Conservation (phyloP, 352 stramenopile species). For the Pythium monospermum region DNA sequence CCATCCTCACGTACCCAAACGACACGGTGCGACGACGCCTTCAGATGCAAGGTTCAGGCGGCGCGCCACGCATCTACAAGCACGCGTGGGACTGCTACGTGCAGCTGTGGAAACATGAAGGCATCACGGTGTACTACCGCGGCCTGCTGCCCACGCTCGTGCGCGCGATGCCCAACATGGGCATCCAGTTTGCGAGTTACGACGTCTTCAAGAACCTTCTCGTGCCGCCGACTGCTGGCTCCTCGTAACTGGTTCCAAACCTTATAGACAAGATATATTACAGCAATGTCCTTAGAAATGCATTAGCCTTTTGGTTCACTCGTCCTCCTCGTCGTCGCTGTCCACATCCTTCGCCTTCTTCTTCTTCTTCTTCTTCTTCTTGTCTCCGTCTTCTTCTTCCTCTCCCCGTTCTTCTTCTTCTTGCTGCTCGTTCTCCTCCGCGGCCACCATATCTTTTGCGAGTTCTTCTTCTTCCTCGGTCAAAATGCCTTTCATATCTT, state of each 20-base stretch:
- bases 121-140: slow-evolving; percentile 65
- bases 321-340: no score
- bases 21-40: slow-evolving; percentile 81
- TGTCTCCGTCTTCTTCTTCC: not conserved
- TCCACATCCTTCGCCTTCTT: not conserved
- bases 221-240: slow-evolving; percentile 7
- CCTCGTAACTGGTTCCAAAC: no score
- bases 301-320: no score
- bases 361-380: slow-evolving; percentile 2
- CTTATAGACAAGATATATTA: no score
- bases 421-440: slow-evolving; percentile 15
- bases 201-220: slow-evolving; percentile 55
- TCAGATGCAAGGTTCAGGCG: slow-evolving; percentile 83
- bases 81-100: slow-evolving; percentile 78
- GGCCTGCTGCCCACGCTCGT: slow-evolving; percentile 75
- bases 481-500: slow-evolving; percentile 53
- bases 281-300: no score
- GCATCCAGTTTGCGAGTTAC: slow-evolving; percentile 85
- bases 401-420: slow-evolving; percentile 3
- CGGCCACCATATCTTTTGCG: slow-evolving; percentile 41
- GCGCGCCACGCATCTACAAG: slow-evolving; percentile 49
- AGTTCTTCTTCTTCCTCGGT: slow-evolving; percentile 68
- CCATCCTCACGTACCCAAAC: slow-evolving; percentile 86
- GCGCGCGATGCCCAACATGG: slow-evolving; percentile 82
- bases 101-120: slow-evolving; percentile 55